A percentile compares a stretch with the other conserved stretches of the same genome.
phyloP scores from a whole-genome alignment of 805 yeast species.

The Ascoidea rubescens region DNA sequence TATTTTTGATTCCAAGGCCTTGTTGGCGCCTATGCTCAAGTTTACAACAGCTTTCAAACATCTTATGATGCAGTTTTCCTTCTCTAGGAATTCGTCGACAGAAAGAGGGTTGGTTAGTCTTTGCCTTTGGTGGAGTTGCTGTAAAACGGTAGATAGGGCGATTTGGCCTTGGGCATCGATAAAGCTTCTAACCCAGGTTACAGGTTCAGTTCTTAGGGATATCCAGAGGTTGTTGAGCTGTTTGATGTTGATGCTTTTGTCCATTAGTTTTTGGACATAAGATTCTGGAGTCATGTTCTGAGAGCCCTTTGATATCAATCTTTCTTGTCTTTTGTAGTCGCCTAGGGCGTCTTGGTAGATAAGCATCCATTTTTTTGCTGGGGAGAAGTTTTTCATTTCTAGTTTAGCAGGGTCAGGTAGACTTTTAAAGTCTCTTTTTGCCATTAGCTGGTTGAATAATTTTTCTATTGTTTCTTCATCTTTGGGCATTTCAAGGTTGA shows the following conservation, averaged over 20 bases:
- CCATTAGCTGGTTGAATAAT: slow-evolving; percentile 71
- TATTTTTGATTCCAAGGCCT: slow-evolving; percentile 29
- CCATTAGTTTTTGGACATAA: slow-evolving; percentile 62
- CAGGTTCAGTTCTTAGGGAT: slow-evolving; percentile 79
- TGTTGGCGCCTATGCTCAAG: slow-evolving; percentile 44
- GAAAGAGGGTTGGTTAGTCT: slow-evolving; percentile 29
- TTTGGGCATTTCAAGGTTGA: slow-evolving; percentile 41
- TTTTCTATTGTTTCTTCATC: slow-evolving; percentile 54
- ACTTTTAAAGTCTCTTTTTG: slow-evolving; percentile 60
- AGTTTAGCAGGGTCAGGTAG: slow-evolving; percentile 60
- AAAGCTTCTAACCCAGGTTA: slow-evolving; percentile 65
- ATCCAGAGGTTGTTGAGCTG: slow-evolving; percentile 82
- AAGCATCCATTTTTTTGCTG: slow-evolving; percentile 82
- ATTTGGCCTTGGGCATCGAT: slow-evolving; percentile 72
- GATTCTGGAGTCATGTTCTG: slow-evolving; percentile 45
- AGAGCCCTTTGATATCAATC: slow-evolving; percentile 18
- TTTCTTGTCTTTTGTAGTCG: slow-evolving; percentile 45
- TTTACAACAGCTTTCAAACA: slow-evolving; percentile 68
- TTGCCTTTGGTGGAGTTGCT: slow-evolving; percentile 27
- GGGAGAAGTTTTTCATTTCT: slow-evolving; percentile 62
- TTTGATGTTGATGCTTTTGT: slow-evolving; percentile 49
- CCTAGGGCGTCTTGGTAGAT: slow-evolving; percentile 76
- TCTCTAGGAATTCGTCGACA: slow-evolving; percentile 30
- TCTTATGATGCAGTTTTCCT: slow-evolving; percentile 63
- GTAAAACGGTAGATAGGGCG: slow-evolving; percentile 55